Percentiles rank a stretch among this genome's conserved stretches.
Evolutionary conservation across 1,284 basidiomycete genomes (phyloP).

Genomic region (Moesziomyces aphidis): DNA sequence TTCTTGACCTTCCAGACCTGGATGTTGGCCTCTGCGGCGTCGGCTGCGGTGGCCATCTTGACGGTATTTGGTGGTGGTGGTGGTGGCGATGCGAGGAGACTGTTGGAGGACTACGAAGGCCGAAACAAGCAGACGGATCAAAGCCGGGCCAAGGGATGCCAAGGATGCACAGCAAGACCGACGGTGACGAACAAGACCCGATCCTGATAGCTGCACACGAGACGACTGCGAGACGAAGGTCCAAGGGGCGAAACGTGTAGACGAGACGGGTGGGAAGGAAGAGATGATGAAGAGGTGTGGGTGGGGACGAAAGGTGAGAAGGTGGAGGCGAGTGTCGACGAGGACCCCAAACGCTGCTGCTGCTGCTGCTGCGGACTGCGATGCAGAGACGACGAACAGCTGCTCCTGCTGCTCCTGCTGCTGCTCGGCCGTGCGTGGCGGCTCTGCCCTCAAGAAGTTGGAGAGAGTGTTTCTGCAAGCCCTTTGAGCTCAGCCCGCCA

Average conservation of each 20-base stretch:
- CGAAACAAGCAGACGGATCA: no score
- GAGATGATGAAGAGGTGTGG: no score
- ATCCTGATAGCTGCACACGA: not conserved
- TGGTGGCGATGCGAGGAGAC: not conserved
- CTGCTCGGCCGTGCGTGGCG: no score
- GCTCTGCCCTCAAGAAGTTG: no score
- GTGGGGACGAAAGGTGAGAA: not conserved
- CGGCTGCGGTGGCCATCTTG: conserved; percentile 39
- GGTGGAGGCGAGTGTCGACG: not conserved
- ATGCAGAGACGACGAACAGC: no score
- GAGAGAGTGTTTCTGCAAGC: no score
- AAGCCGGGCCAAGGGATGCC: not conserved
- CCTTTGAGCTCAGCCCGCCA: no score
- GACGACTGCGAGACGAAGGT: not conserved
- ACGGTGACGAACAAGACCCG: not conserved
- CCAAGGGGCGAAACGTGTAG: not conserved
- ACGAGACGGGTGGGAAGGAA: not conserved
- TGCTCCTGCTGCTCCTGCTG: no score
- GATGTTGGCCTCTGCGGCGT: conserved; percentile 52
- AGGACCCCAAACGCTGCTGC: no score
- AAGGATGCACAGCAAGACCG: not conserved
- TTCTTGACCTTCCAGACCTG: conserved; percentile 92
- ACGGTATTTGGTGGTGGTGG: not conserved
- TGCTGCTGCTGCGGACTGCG: no score
- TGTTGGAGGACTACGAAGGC: not conserved